phyloP scores from a whole-genome alignment of 768 basidiomycete species.

The Russula dissimulans region DNA sequence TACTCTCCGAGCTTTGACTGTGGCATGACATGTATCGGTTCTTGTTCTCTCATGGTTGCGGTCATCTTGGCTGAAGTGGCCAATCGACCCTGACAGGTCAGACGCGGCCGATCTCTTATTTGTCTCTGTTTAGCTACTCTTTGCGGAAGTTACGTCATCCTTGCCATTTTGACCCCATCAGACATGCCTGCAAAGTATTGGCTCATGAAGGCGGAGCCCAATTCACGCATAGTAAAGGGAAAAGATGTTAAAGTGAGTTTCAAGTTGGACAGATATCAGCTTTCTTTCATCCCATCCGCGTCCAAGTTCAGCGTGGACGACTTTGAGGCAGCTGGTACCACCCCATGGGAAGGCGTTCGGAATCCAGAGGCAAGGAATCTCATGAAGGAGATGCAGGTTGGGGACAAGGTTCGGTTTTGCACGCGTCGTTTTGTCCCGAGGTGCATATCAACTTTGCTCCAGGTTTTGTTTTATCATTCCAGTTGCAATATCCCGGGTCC shows the following conservation, averaged over 20 bases:
- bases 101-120: not conserved
- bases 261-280: slow-evolving; percentile 20
- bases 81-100: too few species aligned
- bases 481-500: slow-evolving; percentile 76
- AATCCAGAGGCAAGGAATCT: slow-evolving; percentile 77
- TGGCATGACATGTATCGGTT: slow-evolving; percentile 31
- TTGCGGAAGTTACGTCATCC: slow-evolving; percentile 6
- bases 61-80: not conserved
- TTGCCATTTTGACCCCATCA: not conserved
- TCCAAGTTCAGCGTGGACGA: slow-evolving; percentile 75
- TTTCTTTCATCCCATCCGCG: not conserved
- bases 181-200: slow-evolving; percentile 29
- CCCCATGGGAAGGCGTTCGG: slow-evolving; percentile 83
- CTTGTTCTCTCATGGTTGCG: slow-evolving; percentile 23
- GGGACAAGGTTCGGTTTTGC: slow-evolving; percentile 50
- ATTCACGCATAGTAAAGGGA: slow-evolving; percentile 75
- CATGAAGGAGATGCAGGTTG: slow-evolving; percentile 71
- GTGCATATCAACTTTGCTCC: not conserved
- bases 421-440: not conserved
- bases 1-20: slow-evolving; percentile 85
- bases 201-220: slow-evolving; percentile 84
- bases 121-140: slow-evolving; percentile 6
- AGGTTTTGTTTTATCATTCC: slow-evolving; percentile 84
- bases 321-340: slow-evolving; percentile 60
- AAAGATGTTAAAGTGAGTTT: slow-evolving; percentile 67